Conservation (phyloP, 164 flowering plant species). For the Amborella trichopoda region DNA sequence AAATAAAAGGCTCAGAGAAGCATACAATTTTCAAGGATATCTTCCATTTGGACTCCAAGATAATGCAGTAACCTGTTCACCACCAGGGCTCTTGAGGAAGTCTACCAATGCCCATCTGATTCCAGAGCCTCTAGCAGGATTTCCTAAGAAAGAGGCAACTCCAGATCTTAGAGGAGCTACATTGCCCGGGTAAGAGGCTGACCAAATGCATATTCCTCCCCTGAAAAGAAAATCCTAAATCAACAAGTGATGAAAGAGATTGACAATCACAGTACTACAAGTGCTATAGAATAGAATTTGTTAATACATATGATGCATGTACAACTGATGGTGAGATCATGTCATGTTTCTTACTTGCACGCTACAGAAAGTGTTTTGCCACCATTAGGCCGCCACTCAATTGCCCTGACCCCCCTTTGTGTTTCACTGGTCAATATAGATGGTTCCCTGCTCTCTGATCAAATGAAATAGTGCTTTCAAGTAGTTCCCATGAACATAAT, state of each 20-base stretch:
- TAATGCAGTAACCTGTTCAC: slow-evolving; percentile 69
- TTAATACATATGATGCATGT: too few species aligned
- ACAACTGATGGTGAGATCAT: background rate
- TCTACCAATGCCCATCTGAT: slow-evolving; percentile 76
- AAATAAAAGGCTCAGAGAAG: too few species aligned
- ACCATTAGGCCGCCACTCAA: slow-evolving; percentile 96
- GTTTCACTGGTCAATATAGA: slow-evolving; percentile 55
- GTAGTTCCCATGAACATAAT: too few species aligned
- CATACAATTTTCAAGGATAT: slow-evolving; percentile 41
- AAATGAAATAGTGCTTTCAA: too few species aligned
- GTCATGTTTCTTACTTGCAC: slow-evolving; percentile 62
- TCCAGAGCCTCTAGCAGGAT: slow-evolving; percentile 70
- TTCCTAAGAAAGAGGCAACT: slow-evolving; percentile 43
- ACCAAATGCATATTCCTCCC: slow-evolving; percentile 95
- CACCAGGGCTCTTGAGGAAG: slow-evolving; percentile 50
- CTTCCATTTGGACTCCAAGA: slow-evolving; percentile 98
- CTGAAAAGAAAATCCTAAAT: slow-evolving; percentile 24
- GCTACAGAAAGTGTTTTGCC: slow-evolving; percentile 86
- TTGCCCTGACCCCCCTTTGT: slow-evolving; percentile 55
- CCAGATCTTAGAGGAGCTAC: slow-evolving; percentile 76
- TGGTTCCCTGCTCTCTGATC: slow-evolving; percentile 60
- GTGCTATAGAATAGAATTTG: too few species aligned
- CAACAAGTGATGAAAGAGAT: too few species aligned
- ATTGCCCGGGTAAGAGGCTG: slow-evolving; percentile 89
- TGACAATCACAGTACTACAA: too few species aligned